phyloP scores from a whole-genome alignment of 164 flowering plant genomes.

The Malania oleifera region DNA sequence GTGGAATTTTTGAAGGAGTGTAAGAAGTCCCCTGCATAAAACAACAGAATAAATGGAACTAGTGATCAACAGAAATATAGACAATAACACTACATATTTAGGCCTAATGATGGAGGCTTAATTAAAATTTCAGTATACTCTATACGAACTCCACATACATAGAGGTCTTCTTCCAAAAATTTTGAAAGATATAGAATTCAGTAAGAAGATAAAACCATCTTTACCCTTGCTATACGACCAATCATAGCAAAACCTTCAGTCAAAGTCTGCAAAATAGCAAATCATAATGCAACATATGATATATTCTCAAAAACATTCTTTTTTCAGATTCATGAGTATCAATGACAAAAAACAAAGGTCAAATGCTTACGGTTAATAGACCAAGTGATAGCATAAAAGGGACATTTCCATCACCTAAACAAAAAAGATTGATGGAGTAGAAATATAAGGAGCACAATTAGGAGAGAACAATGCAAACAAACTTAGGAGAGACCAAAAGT shows the following conservation, averaged over 20 bases:
- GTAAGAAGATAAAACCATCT: conserved; percentile 6
- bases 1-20: conserved; percentile 69
- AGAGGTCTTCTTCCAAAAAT: background rate
- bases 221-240: conserved; percentile 90
- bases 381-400: conserved; percentile 86
- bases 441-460: background rate
- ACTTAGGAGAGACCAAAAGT: too few relatives aligned
- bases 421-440: conserved; percentile 6
- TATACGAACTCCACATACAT: background rate
- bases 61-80: background rate
- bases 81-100: background rate
- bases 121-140: background rate
- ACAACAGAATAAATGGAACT: background rate
- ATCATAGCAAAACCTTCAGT: conserved; percentile 92
- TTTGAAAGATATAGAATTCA: background rate
- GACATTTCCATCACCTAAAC: conserved; percentile 79
- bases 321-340: background rate
- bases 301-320: background rate
- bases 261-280: conserved; percentile 57
- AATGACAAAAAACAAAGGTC: background rate
- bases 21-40: conserved; percentile 67
- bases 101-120: background rate
- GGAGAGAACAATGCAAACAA: background rate
- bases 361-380: conserved; percentile 64
- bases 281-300: background rate